These are phyloP conservation scores for Picea glauca DNA, from an alignment of 75 land plant genomes.

Conservation along the genomic window DNA sequence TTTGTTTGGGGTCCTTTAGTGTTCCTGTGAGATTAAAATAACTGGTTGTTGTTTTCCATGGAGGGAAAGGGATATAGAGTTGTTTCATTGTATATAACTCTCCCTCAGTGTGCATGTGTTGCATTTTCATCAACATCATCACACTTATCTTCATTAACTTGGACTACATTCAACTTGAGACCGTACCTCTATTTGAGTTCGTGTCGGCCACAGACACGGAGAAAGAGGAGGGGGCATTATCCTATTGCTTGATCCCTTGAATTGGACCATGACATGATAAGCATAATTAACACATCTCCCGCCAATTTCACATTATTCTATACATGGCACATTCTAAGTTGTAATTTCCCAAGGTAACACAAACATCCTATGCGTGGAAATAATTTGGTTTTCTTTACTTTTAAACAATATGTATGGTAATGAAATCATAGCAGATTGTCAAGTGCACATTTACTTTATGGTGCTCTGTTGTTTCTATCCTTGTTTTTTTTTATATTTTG, in stretches of 20 bases:
- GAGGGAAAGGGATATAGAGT: background rate
- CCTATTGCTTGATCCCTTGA: slow-evolving; percentile 55
- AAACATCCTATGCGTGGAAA: no score
- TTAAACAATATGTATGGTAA: no score
- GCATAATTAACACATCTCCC: background rate
- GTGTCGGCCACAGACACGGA: background rate
- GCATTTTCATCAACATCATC: background rate
- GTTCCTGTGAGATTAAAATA: no score
- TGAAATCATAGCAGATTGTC: background rate
- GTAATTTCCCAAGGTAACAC: no score
- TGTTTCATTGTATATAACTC: background rate
- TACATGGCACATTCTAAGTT: background rate
- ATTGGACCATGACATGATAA: slow-evolving; percentile 79
- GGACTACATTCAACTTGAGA: background rate
- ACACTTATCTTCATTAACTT: slow-evolving; percentile 1
- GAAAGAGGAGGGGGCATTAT: background rate
- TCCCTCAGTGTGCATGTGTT: background rate
- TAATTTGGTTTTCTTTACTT: no score
- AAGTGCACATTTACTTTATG: background rate
- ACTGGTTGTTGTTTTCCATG: no score
- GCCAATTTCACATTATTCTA: background rate
- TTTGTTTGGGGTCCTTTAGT: no score
- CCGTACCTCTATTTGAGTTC: background rate
- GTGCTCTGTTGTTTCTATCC: background rate
- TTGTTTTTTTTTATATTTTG: background rate